A percentile compares a stretch with the other conserved stretches of the same genome.
These are phyloP conservation scores for Cryptosporidium bovis DNA, from an alignment of 169 alveolate genomes.

Conservation along the genomic window DNA sequence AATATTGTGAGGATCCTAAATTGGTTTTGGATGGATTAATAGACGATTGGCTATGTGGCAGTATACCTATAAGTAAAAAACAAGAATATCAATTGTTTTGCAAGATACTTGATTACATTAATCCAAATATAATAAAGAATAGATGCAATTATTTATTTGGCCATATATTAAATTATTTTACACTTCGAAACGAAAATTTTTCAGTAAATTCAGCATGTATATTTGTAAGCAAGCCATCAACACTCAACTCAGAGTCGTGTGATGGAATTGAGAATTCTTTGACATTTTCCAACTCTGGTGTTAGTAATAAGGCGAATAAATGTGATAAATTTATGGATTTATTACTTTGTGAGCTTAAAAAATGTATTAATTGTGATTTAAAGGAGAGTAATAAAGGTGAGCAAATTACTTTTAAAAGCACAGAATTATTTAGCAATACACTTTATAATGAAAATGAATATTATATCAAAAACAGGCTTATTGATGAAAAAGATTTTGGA, in stretches of 20 bases:
- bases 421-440: too few relatives aligned
- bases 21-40: constrained; percentile 31
- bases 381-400: neutral
- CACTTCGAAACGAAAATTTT: neutral
- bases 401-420: too few relatives aligned
- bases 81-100: constrained; percentile 71
- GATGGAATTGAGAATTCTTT: neutral
- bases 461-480: constrained; percentile 13
- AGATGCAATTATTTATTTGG: constrained; percentile 47
- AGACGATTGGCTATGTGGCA: constrained; percentile 70
- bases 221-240: constrained; percentile 31
- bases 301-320: neutral
- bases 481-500: constrained; percentile 28
- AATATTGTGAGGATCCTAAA: constrained; percentile 53
- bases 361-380: neutral
- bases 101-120: constrained; percentile 43
- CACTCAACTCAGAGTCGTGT: neutral
- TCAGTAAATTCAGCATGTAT: neutral
- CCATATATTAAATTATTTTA: constrained; percentile 32
- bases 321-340: constrained; percentile 7
- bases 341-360: constrained; percentile 19
- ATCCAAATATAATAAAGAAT: constrained; percentile 14
- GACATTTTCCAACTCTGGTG: neutral
- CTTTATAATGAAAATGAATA: neutral
- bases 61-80: constrained; percentile 54